Conservation (phyloP, 805 yeast genomes). For the Yarrowia sp. region DNA sequence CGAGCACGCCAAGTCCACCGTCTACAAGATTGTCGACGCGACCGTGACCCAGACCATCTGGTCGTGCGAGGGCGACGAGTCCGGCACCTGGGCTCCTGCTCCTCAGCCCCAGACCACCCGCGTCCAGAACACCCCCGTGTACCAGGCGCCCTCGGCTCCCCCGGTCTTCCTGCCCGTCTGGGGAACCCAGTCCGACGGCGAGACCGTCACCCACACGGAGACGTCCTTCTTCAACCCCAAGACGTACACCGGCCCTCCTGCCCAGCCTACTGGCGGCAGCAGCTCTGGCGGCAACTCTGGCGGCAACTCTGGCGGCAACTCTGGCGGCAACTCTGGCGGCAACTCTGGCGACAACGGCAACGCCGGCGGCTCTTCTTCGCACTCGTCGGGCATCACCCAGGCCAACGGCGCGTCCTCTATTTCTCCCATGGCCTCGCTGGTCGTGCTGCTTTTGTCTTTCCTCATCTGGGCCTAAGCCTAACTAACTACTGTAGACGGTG, state of each 20-base stretch:
- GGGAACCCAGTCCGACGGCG: slow-evolving; percentile 23
- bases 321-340: background rate
- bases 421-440: slow-evolving; percentile 4
- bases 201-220: slow-evolving; percentile 8
- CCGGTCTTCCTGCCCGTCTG: slow-evolving; percentile 20
- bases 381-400: slow-evolving; percentile 1
- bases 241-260: slow-evolving; percentile 16
- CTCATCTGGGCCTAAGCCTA: slow-evolving; percentile 17
- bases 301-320: background rate
- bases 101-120: background rate
- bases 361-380: background rate
- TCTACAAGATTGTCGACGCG: slow-evolving; percentile 17
- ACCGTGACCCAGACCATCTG: slow-evolving; percentile 13
- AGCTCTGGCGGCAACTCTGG: background rate
- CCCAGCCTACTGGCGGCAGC: background rate
- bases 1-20: background rate
- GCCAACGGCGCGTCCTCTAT: background rate
- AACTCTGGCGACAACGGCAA: background rate
- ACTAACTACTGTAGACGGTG: slow-evolving; percentile 14
- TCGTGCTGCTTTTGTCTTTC: slow-evolving; percentile 17
- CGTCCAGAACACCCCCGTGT: slow-evolving; percentile 3
- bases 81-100: slow-evolving; percentile 1
- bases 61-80: slow-evolving; percentile 5
- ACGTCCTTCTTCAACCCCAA: slow-evolving; percentile 20
- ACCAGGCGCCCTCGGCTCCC: slow-evolving; percentile 25